These are phyloP conservation scores for Botrytis fragariae DNA, from an alignment of 2,329 filamentous ascomycete genomes.

Conservation along the genomic window DNA sequence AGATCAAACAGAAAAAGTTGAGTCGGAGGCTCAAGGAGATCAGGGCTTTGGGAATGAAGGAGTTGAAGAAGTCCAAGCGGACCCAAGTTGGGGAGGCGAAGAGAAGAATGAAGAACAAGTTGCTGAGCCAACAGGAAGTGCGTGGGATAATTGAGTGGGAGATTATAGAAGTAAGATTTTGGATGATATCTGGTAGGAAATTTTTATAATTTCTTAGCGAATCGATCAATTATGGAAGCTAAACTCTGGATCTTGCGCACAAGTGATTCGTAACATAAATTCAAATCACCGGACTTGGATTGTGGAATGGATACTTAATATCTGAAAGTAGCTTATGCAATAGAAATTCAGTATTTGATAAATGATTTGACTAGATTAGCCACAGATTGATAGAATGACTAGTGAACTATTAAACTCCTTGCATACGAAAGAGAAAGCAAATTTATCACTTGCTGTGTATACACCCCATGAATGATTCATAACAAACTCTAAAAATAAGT, in stretches of 20 bases:
- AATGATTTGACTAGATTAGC: not conserved
- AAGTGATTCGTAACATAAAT: not conserved
- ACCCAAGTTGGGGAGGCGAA: not conserved
- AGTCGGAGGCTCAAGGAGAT: not conserved
- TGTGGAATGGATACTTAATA: not conserved
- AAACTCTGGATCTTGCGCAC: rapidly evolving
- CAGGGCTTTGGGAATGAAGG: not conserved
- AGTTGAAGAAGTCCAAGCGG: not conserved
- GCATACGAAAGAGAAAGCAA: not conserved
- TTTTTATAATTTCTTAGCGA: not conserved
- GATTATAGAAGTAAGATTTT: not conserved
- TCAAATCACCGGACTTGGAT: not conserved
- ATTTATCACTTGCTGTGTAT: not conserved
- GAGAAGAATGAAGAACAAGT: not conserved
- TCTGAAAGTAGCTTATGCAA: not conserved
- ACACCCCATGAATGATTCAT: not conserved
- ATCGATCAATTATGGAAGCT: not conserved
- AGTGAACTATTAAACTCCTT: not conserved
- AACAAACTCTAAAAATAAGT: not conserved
- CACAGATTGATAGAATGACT: not conserved
- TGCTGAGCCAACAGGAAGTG: rapidly evolving
- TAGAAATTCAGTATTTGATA: not conserved
- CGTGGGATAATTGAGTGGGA: not conserved
- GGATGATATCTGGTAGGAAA: not conserved
- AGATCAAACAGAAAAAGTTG: not conserved